These are phyloP conservation scores for Zangia roseola DNA, from an alignment of 768 basidiomycete genomes.

Conservation along the genomic window DNA sequence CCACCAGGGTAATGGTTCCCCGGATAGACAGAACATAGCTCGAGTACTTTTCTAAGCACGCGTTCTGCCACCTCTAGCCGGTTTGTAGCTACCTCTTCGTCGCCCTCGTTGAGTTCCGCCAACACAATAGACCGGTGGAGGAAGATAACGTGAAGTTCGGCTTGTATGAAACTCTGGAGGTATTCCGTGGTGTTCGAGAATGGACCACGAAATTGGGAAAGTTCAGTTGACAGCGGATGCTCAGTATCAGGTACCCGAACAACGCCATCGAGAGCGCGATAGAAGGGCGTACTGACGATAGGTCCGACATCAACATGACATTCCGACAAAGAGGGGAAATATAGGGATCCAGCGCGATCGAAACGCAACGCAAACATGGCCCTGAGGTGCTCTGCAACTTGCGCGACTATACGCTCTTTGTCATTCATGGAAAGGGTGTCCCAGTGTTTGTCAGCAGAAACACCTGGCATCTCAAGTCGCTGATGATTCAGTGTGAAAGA, in stretches of 20 bases:
- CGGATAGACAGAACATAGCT: background rate
- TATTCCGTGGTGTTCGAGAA: background rate
- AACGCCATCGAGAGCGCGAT: constrained; percentile 1
- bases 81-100: background rate
- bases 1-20: background rate
- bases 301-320: background rate
- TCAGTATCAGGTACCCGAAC: background rate
- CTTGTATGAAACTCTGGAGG: background rate
- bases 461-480: background rate
- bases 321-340: background rate
- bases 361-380: background rate
- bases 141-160: background rate
- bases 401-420: background rate
- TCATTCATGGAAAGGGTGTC: background rate
- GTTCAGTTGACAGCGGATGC: background rate
- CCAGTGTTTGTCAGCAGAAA: background rate
- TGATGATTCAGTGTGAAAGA: background rate
- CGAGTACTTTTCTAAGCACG: background rate
- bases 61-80: background rate
- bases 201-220: background rate
- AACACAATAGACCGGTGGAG: background rate
- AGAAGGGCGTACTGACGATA: constrained; percentile 1
- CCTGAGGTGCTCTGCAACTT: background rate
- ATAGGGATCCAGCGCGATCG: background rate
- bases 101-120: background rate